Evolutionary conservation across 441 rosid genomes (phyloP).

Genomic region (Adansonia gregorii): DNA sequence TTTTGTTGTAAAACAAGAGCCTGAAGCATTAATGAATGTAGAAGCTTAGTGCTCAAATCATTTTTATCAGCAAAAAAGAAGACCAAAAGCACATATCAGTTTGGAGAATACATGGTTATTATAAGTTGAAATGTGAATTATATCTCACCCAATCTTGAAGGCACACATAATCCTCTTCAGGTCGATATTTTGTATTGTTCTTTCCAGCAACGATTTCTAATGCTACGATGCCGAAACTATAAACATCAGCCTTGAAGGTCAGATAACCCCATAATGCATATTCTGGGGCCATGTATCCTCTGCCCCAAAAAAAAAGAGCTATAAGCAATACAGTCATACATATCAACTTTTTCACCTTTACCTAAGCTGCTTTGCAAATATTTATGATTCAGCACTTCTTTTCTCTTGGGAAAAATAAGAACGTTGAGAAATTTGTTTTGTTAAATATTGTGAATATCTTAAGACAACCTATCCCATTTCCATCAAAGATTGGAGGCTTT

Average conservation of each 20-base stretch:
- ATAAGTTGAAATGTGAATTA: neutral
- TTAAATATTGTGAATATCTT: neutral
- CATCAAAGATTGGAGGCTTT: neutral
- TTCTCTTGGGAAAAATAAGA: neutral
- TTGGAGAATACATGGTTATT: neutral
- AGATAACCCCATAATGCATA: constrained; percentile 55
- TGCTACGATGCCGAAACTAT: constrained; percentile 57
- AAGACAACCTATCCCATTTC: neutral
- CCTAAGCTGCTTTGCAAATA: neutral
- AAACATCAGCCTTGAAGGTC: constrained; percentile 56
- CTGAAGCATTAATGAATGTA: constrained; percentile 32
- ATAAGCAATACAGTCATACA: neutral
- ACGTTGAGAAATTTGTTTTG: neutral
- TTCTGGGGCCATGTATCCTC: constrained; percentile 66
- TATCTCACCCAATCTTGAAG: constrained; percentile 57
- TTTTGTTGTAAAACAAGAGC: constrained; percentile 55
- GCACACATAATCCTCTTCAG: constrained; percentile 33
- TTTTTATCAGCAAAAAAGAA: neutral
- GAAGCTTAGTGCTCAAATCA: neutral
- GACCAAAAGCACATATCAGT: neutral
- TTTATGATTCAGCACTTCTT: neutral
- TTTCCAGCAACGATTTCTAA: constrained; percentile 52
- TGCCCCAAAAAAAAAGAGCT: constrained; percentile 30
- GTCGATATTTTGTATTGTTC: constrained; percentile 37
- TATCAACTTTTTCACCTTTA: neutral